Conservation (phyloP, 768 basidiomycete species). For the Pseudohyphozyma bogoriensis region DNA sequence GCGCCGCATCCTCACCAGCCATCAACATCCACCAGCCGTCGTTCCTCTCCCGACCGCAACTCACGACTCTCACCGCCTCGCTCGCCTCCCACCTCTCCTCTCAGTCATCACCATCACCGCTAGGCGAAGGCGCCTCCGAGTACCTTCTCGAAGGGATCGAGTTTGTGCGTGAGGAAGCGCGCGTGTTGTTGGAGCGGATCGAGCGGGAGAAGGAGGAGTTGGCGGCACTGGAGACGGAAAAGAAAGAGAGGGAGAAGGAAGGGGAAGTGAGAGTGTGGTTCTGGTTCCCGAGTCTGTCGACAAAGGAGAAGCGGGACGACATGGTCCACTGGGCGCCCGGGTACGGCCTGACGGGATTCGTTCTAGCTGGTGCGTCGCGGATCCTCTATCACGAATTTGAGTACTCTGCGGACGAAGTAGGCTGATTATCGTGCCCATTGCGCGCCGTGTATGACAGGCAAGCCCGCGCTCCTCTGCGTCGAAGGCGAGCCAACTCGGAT, state of each 20-base stretch:
- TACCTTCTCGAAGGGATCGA: conserved; percentile 28
- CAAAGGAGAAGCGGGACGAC: conserved; percentile 39
- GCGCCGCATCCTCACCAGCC: neutral
- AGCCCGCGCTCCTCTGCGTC: conserved; percentile 40
- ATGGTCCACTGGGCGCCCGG: conserved; percentile 36
- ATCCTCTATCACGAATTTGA: neutral
- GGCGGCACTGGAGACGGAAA: neutral
- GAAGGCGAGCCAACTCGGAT: conserved; percentile 36
- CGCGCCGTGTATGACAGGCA: conserved; percentile 34
- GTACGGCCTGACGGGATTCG: conserved; percentile 39
- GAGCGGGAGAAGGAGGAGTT: neutral
- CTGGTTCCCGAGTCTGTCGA: conserved; percentile 39
- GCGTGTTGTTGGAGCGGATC: neutral
- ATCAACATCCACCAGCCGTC: conserved; percentile 23
- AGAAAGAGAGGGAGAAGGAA: neutral
- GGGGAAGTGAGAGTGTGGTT: conserved; percentile 38
- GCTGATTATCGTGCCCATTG: neutral
- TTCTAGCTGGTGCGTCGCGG: conserved; percentile 33
- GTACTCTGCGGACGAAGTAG: neutral
- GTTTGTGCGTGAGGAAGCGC: conserved; percentile 8
- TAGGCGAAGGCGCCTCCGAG: conserved; percentile 12
- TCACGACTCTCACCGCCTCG: neutral
- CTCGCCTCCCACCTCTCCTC: conserved; percentile 5
- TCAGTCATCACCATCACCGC: too few species aligned
- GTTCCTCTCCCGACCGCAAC: conserved; percentile 15